Evolutionary conservation across 164 flowering plant species (phyloP), one percentile per base, ranked within the genome.

Genomic region (Liquidambar formosana): DNA sequence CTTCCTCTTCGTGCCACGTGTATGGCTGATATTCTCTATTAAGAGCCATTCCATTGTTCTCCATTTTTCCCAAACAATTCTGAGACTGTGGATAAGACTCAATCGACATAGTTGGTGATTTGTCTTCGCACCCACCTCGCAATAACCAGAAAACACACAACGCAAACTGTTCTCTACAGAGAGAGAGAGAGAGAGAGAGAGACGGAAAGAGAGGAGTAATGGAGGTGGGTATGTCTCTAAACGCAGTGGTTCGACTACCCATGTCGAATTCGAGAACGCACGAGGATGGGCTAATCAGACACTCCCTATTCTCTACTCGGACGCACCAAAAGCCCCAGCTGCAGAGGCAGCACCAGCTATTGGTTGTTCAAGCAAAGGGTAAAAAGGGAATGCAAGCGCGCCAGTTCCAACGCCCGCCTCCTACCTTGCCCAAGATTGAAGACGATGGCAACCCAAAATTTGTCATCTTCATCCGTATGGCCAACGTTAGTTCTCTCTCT

Each of bases 381-480:
- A 94, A 84, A 78, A 87, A 66, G 71, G 93, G 93, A 51, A 85
- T 85, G 97, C 75, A 67, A 52, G 70, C 82, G 63, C 86, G 94
- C 5, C 93, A 86, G 69, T 86, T 77, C 71, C 86, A 86, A 53
- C 75, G 86, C 14, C 25, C 87, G 12, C 73, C 82, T 4, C 94
- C 92, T 63, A 70, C 87, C 9, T 28, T 92, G 73, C 97, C 97
- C 77, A 91, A 91, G 78, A 68, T 95, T 54, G 99, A 92, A 78
- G 96, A 95, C 61, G 97, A 95, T 75, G 97, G 96, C 33, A 91
- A 91, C 78, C 99, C 99, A 3, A 78, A 71, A 41, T 95, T 95
- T 48, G 93, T 92, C 54, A 80, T 95, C 75, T 95, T 95, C 85
- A 91, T 95, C 64, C 91, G 99, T 21, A 83, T 86, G 84, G 89